phyloP scores from a whole-genome alignment of 1,139 yeast species.

The Blastobotrys malaysiensis region DNA sequence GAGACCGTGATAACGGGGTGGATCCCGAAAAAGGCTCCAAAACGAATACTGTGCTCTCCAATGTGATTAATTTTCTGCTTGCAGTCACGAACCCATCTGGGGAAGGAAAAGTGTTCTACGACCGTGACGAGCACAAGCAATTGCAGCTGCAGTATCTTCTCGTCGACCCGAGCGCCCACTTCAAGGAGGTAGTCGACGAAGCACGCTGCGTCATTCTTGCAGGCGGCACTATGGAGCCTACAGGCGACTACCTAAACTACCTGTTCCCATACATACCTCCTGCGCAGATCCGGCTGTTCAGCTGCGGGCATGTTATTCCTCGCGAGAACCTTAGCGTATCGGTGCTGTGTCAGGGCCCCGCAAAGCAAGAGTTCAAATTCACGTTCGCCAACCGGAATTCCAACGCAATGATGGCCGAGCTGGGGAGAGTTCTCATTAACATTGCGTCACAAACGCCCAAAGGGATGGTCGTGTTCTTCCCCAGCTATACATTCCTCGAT shows the following conservation, averaged over 20 bases:
- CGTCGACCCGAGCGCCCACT: constrained; percentile 72
- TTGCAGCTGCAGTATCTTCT: constrained; percentile 60
- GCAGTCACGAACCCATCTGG: constrained; percentile 67
- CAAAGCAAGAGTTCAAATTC: constrained; percentile 48
- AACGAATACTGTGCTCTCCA: constrained; percentile 58
- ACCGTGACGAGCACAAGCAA: constrained; percentile 30
- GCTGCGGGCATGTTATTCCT: constrained; percentile 86
- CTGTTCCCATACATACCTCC: constrained; percentile 54
- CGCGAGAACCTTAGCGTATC: constrained; percentile 58
- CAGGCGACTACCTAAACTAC: constrained; percentile 57
- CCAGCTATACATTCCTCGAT: constrained; percentile 71
- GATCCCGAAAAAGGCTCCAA: constrained; percentile 17
- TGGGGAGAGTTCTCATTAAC: constrained; percentile 49
- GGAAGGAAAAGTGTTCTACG: constrained; percentile 80
- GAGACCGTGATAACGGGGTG: constrained; percentile 12
- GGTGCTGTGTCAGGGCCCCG: constrained; percentile 39
- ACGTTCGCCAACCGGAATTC: constrained; percentile 61
- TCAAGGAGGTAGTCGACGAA: constrained; percentile 58
- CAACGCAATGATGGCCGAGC: constrained; percentile 40
- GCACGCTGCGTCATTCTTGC: constrained; percentile 73
- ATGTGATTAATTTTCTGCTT: constrained; percentile 58
- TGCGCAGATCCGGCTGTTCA: constrained; percentile 46
- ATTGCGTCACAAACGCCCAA: constrained; percentile 50
- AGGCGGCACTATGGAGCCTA: constrained; percentile 97
- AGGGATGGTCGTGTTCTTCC: constrained; percentile 80